Conservation (phyloP, 331 rosid genomes). For the Saraca asoca region DNA sequence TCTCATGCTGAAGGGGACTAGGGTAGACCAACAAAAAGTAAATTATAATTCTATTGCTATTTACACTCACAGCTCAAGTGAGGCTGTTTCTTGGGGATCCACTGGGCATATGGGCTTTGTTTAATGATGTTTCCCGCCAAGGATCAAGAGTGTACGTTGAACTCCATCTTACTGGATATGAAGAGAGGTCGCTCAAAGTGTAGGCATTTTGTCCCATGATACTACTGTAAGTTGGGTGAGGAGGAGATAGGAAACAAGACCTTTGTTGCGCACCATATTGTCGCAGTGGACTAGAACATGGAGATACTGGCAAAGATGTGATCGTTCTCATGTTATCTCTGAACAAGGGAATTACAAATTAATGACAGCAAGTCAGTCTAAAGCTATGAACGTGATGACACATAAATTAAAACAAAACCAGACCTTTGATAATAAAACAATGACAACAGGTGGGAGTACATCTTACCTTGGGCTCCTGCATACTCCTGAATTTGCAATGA, state of each 20-base stretch:
- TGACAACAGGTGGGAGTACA: constrained; percentile 4
- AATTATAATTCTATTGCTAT: constrained; percentile 36
- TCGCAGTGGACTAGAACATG: constrained; percentile 89
- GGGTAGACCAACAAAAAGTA: constrained; percentile 39
- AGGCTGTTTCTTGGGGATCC: constrained; percentile 83
- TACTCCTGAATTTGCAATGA: constrained; percentile 47
- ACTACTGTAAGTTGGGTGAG: constrained; percentile 56
- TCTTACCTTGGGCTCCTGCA: constrained; percentile 72
- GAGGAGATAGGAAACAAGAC: constrained; percentile 82
- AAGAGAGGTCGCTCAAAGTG: constrained; percentile 45
- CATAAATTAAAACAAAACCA: constrained; percentile 18
- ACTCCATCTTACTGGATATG: constrained; percentile 59
- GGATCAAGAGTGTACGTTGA: constrained; percentile 58
- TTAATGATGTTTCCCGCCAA: constrained; percentile 50
- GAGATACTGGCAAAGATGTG: constrained; percentile 90
- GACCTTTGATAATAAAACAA: background rate
- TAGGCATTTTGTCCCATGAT: constrained; percentile 56
- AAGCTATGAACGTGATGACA: constrained; percentile 10
- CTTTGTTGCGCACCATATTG: constrained; percentile 56
- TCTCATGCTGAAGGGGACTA: constrained; percentile 38
- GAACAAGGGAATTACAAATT: constrained; percentile 34
- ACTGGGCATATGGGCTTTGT: constrained; percentile 60
- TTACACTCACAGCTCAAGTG: constrained; percentile 56
- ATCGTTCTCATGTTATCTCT: constrained; percentile 74
- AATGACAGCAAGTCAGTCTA: constrained; percentile 27